phyloP scores from a whole-genome alignment of 331 rosid genomes.

The Pyracantha coccinea region DNA sequence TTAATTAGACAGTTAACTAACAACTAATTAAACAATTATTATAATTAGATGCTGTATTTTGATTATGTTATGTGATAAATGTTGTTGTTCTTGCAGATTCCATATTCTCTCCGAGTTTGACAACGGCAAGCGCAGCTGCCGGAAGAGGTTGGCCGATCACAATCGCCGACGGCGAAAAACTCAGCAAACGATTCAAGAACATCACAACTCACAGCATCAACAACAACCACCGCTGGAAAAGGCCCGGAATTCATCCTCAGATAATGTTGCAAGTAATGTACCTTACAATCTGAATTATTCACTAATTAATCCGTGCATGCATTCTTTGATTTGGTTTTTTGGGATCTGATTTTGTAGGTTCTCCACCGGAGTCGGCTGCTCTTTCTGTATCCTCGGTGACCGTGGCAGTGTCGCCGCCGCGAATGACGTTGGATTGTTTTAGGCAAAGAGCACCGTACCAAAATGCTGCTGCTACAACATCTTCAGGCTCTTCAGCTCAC shows the following conservation, averaged over 20 bases:
- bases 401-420: conserved; percentile 71
- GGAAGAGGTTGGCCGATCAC: conserved; percentile 94
- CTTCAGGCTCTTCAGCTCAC: conserved; percentile 59
- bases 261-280: conserved; percentile 38
- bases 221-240: conserved; percentile 12
- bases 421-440: conserved; percentile 54
- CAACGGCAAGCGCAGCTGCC: conserved; percentile 94
- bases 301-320: not conserved
- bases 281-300: not conserved
- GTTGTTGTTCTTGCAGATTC: conserved; percentile 40
- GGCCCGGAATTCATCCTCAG: conserved; percentile 25
- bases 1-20: conserved; percentile 9
- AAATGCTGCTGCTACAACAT: conserved; percentile 16
- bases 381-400: conserved; percentile 69
- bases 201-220: conserved; percentile 34
- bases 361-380: conserved; percentile 63
- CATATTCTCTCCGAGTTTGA: conserved; percentile 88
- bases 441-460: conserved; percentile 50
- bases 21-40: not conserved
- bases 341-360: conserved; percentile 28
- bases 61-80: not conserved
- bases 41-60: not conserved
- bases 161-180: conserved; percentile 94
- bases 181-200: conserved; percentile 57
- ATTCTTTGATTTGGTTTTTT: not conserved